Evolutionary conservation across 1,139 yeast genomes (phyloP).

Genomic region (Scheffersomyces titani): DNA sequence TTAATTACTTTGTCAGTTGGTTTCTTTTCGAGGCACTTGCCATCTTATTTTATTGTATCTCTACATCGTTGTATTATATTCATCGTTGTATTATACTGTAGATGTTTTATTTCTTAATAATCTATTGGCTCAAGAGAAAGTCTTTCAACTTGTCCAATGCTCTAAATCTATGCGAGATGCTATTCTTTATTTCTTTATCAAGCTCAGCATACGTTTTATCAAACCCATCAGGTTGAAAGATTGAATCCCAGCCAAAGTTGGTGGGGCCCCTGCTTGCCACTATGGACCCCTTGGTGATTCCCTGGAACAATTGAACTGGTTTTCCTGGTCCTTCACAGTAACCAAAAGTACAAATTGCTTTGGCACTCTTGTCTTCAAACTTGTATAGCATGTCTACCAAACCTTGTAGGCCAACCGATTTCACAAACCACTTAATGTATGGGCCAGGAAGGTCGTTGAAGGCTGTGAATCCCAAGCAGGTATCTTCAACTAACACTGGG

Average conservation of each 20-base stretch:
- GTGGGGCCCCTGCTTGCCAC: constrained; percentile 78
- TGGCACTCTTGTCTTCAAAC: constrained; percentile 82
- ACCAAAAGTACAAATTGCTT: constrained; percentile 91
- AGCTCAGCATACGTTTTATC: constrained; percentile 88
- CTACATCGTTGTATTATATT: neutral
- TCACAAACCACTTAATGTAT: constrained; percentile 82
- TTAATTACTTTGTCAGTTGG: neutral
- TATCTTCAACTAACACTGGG: constrained; percentile 93
- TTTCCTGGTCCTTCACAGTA: constrained; percentile 81
- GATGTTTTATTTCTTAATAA: neutral
- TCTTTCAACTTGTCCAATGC: constrained; percentile 75
- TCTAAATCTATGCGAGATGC: constrained; percentile 81
- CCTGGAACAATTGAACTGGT: constrained; percentile 77
- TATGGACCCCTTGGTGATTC: constrained; percentile 77
- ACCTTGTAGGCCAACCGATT: constrained; percentile 70
- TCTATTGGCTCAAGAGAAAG: constrained; percentile 39
- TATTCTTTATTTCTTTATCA: constrained; percentile 72
- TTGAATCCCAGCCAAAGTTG: constrained; percentile 93
- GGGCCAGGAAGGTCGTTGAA: constrained; percentile 90
- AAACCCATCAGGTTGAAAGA: constrained; percentile 77
- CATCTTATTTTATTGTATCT: neutral
- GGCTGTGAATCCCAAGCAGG: constrained; percentile 84
- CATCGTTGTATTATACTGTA: neutral
- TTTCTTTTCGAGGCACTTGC: neutral
- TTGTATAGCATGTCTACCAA: constrained; percentile 75